These are phyloP conservation scores for Prunus fruticosa DNA, from an alignment of 306 rosid genomes.

Conservation along the genomic window DNA sequence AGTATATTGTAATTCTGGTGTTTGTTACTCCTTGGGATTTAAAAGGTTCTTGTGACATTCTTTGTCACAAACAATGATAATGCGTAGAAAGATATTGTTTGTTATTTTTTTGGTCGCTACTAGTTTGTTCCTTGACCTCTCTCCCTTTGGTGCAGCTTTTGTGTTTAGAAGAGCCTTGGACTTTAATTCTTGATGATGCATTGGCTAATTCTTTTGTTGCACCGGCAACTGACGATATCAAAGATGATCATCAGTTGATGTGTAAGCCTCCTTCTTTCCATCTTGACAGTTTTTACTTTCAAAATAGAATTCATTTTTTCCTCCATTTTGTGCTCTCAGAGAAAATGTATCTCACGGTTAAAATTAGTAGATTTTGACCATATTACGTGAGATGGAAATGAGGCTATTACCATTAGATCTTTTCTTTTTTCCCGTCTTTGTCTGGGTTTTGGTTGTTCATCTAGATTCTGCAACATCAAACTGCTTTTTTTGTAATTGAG, in stretches of 20 bases:
- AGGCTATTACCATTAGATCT: background rate
- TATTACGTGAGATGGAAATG: background rate
- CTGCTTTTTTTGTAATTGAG: background rate
- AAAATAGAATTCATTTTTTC: background rate
- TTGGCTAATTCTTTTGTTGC: slow-evolving; percentile 88
- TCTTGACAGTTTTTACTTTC: background rate
- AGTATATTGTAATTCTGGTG: too few species aligned
- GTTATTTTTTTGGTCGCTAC: too few species aligned
- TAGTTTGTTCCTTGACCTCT: background rate
- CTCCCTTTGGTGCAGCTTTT: slow-evolving; percentile 64
- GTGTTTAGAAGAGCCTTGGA: slow-evolving; percentile 79
- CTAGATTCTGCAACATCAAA: background rate
- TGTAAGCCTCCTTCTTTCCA: slow-evolving; percentile 48
- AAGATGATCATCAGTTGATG: slow-evolving; percentile 71
- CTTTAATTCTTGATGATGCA: slow-evolving; percentile 87
- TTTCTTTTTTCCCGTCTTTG: background rate
- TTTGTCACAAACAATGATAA: background rate
- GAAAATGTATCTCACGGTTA: background rate
- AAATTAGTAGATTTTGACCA: background rate
- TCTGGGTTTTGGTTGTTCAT: background rate
- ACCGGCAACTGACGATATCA: slow-evolving; percentile 80
- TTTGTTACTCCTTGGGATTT: too few species aligned
- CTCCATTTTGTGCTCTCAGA: too few species aligned
- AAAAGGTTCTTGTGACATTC: too few species aligned
- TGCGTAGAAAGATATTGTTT: too few species aligned